Percentiles rank a stretch among this genome's conserved stretches.
Evolutionary conservation across 2,329 filamentous ascomycete genomes (phyloP).

Genomic region (Monilinia polystroma): DNA sequence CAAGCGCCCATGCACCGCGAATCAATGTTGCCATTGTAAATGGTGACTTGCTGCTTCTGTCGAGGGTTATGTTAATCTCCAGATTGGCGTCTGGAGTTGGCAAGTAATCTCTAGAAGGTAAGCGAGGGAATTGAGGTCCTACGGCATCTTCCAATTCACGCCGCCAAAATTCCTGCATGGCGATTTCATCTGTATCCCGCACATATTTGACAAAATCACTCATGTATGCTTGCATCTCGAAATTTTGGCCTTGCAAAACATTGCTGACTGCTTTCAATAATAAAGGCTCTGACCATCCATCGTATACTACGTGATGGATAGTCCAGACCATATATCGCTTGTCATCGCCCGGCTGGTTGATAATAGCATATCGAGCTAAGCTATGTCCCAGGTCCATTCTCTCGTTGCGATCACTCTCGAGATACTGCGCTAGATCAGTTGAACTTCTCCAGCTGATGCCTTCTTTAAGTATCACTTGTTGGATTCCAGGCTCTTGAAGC

Average conservation of each 20-base stretch:
- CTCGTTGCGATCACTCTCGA: conserved; percentile 27
- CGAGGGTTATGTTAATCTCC: conserved; percentile 43
- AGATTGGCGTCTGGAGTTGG: conserved; percentile 47
- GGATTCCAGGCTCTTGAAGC: conserved; percentile 36
- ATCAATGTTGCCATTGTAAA: conserved; percentile 33
- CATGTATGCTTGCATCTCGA: conserved; percentile 41
- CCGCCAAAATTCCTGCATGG: conserved; percentile 48
- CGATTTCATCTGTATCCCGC: conserved; percentile 41
- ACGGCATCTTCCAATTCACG: conserved; percentile 46
- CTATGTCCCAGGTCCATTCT: conserved; percentile 37
- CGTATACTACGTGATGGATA: conserved; percentile 57
- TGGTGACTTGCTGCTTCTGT: conserved; percentile 19
- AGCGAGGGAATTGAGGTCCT: conserved; percentile 50
- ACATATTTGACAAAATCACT: conserved; percentile 51
- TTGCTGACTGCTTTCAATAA: conserved; percentile 37
- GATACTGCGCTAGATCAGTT: conserved; percentile 32
- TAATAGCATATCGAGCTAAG: conserved; percentile 32
- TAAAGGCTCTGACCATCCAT: conserved; percentile 50
- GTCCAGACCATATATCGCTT: conserved; percentile 50
- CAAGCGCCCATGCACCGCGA: conserved; percentile 44
- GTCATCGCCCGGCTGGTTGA: conserved; percentile 27
- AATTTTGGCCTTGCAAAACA: conserved; percentile 30
- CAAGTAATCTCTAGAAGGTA: conserved; percentile 48
- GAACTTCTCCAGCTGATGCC: conserved; percentile 29
- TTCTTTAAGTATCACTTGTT: conserved; percentile 33